Conservation (phyloP, 352 stramenopile genomes). For the Phytophthora syringae region DNA sequence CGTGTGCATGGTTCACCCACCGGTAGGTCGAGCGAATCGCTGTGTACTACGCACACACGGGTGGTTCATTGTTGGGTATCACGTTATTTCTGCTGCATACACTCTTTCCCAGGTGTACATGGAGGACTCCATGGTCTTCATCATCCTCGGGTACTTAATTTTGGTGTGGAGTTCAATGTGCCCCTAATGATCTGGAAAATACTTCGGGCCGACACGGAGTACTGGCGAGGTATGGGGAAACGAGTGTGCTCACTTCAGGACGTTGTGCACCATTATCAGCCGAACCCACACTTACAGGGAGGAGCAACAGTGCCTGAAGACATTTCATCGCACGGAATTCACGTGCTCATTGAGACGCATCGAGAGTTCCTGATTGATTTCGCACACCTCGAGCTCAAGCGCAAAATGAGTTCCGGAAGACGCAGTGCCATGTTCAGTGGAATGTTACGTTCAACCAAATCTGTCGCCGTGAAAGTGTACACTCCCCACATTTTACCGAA, state of each 20-base stretch:
- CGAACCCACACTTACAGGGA: constrained; percentile 9
- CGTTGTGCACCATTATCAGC: not conserved
- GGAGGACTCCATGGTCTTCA: no score
- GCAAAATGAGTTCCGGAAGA: constrained; percentile 53
- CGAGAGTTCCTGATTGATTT: constrained; percentile 76
- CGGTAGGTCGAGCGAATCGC: constrained; percentile 39
- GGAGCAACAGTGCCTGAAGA: constrained; percentile 30
- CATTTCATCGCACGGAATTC: constrained; percentile 55
- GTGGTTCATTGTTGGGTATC: constrained; percentile 37
- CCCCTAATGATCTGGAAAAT: constrained; percentile 60
- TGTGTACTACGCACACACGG: constrained; percentile 40
- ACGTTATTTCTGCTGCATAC: constrained; percentile 29
- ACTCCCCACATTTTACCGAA: constrained; percentile 58
- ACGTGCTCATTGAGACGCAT: constrained; percentile 78
- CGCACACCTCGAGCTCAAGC: constrained; percentile 55
- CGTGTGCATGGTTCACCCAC: constrained; percentile 39
- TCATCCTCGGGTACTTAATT: no score
- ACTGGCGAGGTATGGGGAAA: constrained; percentile 52
- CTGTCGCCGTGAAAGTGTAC: constrained; percentile 73
- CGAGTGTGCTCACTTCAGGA: constrained; percentile 40
- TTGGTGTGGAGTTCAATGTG: constrained; percentile 35
- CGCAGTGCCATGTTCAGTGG: constrained; percentile 59
- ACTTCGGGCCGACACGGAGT: constrained; percentile 59
- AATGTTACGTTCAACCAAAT: constrained; percentile 34
- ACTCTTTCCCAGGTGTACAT: constrained; percentile 40